Conservation (phyloP, 2,329 filamentous ascomycete genomes). For the Apiospora aurea region DNA sequence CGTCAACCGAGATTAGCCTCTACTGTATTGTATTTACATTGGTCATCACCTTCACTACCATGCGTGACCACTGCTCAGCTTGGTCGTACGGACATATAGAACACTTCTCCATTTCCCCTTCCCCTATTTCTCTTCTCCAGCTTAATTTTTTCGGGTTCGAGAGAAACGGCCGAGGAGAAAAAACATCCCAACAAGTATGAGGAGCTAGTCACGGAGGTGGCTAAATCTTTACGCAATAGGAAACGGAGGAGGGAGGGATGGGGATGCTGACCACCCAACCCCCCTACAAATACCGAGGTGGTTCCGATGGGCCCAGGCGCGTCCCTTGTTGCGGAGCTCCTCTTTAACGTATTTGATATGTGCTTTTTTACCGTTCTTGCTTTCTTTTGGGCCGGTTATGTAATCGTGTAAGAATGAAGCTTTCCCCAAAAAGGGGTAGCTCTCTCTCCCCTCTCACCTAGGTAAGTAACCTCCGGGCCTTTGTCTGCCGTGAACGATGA, state of each 20-base stretch:
- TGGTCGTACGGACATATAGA: neutral
- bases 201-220: neutral
- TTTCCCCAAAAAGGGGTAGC: neutral
- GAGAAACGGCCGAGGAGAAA: neutral
- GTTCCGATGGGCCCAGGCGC: neutral
- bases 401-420: neutral
- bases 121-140: neutral
- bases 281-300: conserved; percentile 3
- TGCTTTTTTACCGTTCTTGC: neutral
- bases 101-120: neutral
- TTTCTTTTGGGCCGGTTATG: neutral
- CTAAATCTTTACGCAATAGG: neutral
- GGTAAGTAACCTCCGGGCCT: neutral
- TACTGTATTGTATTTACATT: neutral
- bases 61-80: neutral
- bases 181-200: neutral
- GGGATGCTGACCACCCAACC: conserved; percentile 13
- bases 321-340: neutral
- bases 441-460: conserved; percentile 3
- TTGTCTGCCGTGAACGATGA: neutral
- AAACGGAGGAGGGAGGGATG: neutral
- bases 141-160: too few relatives aligned
- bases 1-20: neutral
- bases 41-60: neutral
- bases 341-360: neutral